Evolutionary conservation across 345 rosid genomes (phyloP), one percentile per base, ranked within the genome.

Genomic region (Rubroshorea leprosula): DNA sequence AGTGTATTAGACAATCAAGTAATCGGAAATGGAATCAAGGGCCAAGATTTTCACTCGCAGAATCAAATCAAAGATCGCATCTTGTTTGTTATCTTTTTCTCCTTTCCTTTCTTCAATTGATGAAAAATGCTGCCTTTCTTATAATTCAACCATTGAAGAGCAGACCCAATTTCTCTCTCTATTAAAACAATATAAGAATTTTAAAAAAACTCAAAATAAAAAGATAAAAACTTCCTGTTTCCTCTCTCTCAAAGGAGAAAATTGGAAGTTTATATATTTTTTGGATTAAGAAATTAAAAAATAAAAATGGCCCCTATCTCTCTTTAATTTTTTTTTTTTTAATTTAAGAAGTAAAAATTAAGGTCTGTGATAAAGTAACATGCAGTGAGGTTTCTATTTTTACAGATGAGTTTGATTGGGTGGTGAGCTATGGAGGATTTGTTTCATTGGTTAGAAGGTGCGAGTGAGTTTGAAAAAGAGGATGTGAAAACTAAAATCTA

Each of bases 41-140:
- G 23, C 46, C 46, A 31, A 26, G 60, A 63, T 63, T 63, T 35
- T 29, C 25, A 27, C 27, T 5, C 22, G 27, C 26, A 21, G 29
- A 45, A 54, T 63, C 66, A 54, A 62, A 63, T 54, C n/a, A 22
- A 19, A 27, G 59, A 63, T 54, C 58, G 66, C 59, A 54, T 63
- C 59, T 53, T 24, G 51, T 53, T 45, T 41, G 59, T 22, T 45
- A 35, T 1, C 41, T 35, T 35, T 6, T 31, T 9, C 22, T 29
- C 26, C 0, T 6, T n/a, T 22, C 20, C 29, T 50, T 39, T n/a
- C 51, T 49, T 35, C 47, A 41, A 35, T 41, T n/a, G 24, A 61
- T 22, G 38, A 50, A 35, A 61, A 54, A 26, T 18, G 29, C 5
- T 22, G 19, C 55, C 21, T 49, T 49, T 61, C 57, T 13, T 31